These are phyloP conservation scores for Mycosarcoma mackinlayi DNA, from an alignment of 1,284 basidiomycete species.

Conservation along the genomic window DNA sequence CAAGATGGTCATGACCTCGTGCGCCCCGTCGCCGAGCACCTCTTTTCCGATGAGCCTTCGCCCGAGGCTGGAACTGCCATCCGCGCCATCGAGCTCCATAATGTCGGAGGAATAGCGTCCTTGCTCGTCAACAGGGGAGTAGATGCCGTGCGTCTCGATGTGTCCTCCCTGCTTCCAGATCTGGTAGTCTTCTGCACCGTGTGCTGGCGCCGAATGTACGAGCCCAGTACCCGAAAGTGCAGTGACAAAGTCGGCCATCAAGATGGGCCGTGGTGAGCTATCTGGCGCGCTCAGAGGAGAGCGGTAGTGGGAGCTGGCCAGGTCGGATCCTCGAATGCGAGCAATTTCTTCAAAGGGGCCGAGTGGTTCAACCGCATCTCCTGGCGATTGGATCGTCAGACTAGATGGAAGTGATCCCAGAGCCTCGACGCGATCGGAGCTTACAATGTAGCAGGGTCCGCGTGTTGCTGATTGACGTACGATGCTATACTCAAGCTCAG, in stretches of 20 bases:
- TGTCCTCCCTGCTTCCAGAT: slow-evolving; percentile 54
- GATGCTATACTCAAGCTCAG: slow-evolving; percentile 79
- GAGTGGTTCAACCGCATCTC: slow-evolving; percentile 2
- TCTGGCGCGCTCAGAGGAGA: slow-evolving; percentile 75
- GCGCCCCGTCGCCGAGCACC: slow-evolving; percentile 79
- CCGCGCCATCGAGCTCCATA: slow-evolving; percentile 63
- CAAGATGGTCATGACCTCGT: slow-evolving; percentile 74
- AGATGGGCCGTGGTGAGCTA: slow-evolving; percentile 68
- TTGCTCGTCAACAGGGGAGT: slow-evolving; percentile 76
- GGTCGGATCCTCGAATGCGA: slow-evolving; percentile 55
- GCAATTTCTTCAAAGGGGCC: slow-evolving; percentile 43
- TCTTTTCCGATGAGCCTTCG: slow-evolving; percentile 76
- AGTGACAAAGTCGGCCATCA: slow-evolving; percentile 78
- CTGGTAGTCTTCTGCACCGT: slow-evolving; percentile 90
- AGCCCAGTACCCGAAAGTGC: slow-evolving; percentile 91
- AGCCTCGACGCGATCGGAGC: slow-evolving; percentile 75
- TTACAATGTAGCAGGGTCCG: slow-evolving; percentile 75
- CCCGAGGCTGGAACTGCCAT: slow-evolving; percentile 69
- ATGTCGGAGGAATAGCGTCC: slow-evolving; percentile 76
- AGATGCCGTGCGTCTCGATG: slow-evolving; percentile 40
- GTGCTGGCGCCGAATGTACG: slow-evolving; percentile 94
- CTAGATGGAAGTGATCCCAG: slow-evolving; percentile 22
- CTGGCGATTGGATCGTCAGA: background rate
- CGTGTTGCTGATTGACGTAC: slow-evolving; percentile 69
- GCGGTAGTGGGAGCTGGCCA: slow-evolving; percentile 77